phyloP scores from a whole-genome alignment of 2,329 filamentous ascomycete species.

The Stagonosporopsis chrysanthemi region DNA sequence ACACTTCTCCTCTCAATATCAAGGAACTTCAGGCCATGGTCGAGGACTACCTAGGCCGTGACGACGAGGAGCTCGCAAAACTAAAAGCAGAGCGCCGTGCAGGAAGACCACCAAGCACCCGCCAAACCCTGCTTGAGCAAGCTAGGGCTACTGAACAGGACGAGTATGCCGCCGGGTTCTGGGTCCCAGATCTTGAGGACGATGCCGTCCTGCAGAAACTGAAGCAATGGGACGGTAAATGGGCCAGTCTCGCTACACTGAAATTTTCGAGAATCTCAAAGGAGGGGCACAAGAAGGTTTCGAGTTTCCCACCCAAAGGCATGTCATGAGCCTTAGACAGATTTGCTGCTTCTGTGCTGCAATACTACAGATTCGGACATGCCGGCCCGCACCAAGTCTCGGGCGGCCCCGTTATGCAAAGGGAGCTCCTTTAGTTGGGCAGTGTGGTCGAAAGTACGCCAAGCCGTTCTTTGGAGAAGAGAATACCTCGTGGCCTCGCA shows the following conservation, averaged over 20 bases:
- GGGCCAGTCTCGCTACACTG: slow-evolving; percentile 78
- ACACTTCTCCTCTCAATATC: slow-evolving; percentile 56
- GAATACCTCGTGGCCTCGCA: neutral
- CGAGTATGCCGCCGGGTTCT: slow-evolving; percentile 85
- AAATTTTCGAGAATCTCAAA: slow-evolving; percentile 78
- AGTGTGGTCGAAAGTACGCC: neutral
- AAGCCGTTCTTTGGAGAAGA: neutral
- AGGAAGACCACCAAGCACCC: slow-evolving; percentile 78
- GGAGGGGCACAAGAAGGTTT: slow-evolving; percentile 69
- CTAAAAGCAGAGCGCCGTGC: slow-evolving; percentile 75
- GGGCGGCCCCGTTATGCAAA: neutral
- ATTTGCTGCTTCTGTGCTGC: neutral
- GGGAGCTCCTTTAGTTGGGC: neutral
- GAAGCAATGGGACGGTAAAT: slow-evolving; percentile 80
- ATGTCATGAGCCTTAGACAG: slow-evolving; percentile 38
- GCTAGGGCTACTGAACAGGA: slow-evolving; percentile 74
- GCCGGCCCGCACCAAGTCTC: too few species aligned
- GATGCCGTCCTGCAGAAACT: slow-evolving; percentile 71
- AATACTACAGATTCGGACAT: neutral
- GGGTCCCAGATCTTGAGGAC: slow-evolving; percentile 80
- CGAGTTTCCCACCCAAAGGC: slow-evolving; percentile 75
- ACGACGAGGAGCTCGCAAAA: slow-evolving; percentile 73
- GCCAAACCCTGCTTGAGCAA: slow-evolving; percentile 78
- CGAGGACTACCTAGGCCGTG: slow-evolving; percentile 61
- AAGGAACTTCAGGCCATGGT: slow-evolving; percentile 64